Base-by-base conservation (phyloP, 768 basidiomycete species). In the Sporobolomyces pararoseus region DNA sequence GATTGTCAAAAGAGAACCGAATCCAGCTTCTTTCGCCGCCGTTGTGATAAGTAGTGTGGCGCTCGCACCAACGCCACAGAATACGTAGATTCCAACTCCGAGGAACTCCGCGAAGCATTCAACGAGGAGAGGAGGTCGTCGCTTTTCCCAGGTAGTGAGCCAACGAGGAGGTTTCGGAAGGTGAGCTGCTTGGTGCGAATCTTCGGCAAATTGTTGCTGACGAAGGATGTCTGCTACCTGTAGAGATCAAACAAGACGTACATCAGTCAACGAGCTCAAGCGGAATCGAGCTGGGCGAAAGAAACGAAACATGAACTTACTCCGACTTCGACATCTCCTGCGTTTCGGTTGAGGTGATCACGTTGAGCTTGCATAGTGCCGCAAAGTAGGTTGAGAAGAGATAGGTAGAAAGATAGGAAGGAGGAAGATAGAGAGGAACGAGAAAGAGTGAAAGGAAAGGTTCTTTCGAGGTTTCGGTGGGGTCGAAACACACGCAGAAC, bases 41-140 rank as follows among this genome's bases (percentile, higher is more conserved):
- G 80, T 81, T 52, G 85, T 86, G 46, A 86, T 76, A 29, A 84
- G 78, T 66, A 81, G 85, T 10, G 81, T 80, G 4, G 84, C 83
- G 9, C 83, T 82, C 1, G 87, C 82, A 35, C 87, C 86, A 32
- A 86, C 78, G 82, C 84, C 85, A n/a, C 80, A 80, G 66, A 84
- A 85, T 31, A 83, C 82, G 75, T 86, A 87, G 69, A 88, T 79
- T 77, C 86, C 27, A 44, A 63, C 37, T 1, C 78, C 77, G 76
- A 87, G 86, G 73, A 81, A 79, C 78, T 89, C 88, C 13, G 86
- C 87, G 47, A 87, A 79, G 72, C 84, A 82, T 76, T 89, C 85
- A 17, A 84, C 78, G 51, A 74, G 57, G 34, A 74, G 63, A 17
- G 62, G 32, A 17, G 73, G 73, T 14, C 73, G 65, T 17, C 53